phyloP scores from a whole-genome alignment of 2,329 filamentous ascomycete genomes.

The Xylaria sp. region DNA sequence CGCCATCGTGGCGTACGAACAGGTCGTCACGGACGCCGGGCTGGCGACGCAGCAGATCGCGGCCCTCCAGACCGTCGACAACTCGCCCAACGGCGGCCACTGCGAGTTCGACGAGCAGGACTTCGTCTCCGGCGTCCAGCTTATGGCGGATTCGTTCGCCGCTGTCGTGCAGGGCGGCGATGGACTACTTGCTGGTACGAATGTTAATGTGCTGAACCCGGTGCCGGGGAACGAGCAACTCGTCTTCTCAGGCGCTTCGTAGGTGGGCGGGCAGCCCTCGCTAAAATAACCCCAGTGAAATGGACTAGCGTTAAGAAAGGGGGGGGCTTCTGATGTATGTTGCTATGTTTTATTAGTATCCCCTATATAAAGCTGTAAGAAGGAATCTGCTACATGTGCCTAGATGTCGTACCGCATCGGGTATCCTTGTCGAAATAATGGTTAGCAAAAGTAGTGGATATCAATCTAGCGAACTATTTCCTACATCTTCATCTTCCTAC shows the following conservation, averaged over 20 bases:
- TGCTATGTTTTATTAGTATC: not conserved
- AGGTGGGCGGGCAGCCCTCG: not conserved
- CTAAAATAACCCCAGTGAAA: not conserved
- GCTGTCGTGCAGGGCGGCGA: slow-evolving; percentile 65
- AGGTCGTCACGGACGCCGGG: slow-evolving; percentile 57
- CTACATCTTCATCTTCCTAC: too few relatives aligned
- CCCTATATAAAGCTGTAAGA: not conserved
- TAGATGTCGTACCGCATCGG: not conserved
- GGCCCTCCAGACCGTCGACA: slow-evolving; percentile 66
- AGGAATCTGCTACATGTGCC: not conserved
- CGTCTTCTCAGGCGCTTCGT: slow-evolving; percentile 51
- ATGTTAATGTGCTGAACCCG: slow-evolving; percentile 60
- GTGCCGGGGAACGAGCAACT: slow-evolving; percentile 62
- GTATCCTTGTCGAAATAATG: not conserved
- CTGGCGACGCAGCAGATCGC: slow-evolving; percentile 59
- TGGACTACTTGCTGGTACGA: slow-evolving; percentile 58
- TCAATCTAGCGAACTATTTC: not conserved
- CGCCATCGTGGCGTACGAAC: slow-evolving; percentile 63
- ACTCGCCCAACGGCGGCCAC: slow-evolving; percentile 65
- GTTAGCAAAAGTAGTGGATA: not conserved
- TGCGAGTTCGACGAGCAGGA: slow-evolving; percentile 67
- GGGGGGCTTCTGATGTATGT: not conserved
- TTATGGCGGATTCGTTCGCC: slow-evolving; percentile 64
- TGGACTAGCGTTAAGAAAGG: too few relatives aligned
- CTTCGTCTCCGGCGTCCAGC: slow-evolving; percentile 67